Conservation (phyloP, 2,329 filamentous ascomycete genomes). For the Dothidotthia symphoricarpi region DNA sequence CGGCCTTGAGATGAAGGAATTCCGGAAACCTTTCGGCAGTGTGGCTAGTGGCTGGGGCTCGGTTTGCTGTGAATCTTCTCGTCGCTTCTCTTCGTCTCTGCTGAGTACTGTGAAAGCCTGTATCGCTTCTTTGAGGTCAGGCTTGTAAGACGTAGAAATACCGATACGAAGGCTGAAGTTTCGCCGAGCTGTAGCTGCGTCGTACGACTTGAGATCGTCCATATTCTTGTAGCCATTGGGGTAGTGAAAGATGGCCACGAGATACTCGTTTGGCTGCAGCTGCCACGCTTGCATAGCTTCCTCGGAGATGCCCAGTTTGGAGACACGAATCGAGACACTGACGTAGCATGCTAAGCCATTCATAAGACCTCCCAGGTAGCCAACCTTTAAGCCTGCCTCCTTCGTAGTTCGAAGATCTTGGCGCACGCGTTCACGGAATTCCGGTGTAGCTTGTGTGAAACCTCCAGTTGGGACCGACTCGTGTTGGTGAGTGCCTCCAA, state of each 20-base stretch:
- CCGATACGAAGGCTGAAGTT: slow-evolving; percentile 65
- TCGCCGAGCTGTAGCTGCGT: slow-evolving; percentile 37
- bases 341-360: slow-evolving; percentile 54
- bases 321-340: slow-evolving; percentile 66
- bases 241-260: slow-evolving; percentile 71
- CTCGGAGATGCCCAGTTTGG: slow-evolving; percentile 69
- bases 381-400: slow-evolving; percentile 67
- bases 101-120: slow-evolving; percentile 50
- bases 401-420: slow-evolving; percentile 62
- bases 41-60: slow-evolving; percentile 16
- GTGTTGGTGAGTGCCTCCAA: slow-evolving; percentile 6
- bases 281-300: slow-evolving; percentile 78
- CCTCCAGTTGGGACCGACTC: slow-evolving; percentile 1
- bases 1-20: slow-evolving; percentile 69
- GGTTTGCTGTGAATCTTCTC: slow-evolving; percentile 19
- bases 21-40: slow-evolving; percentile 45
- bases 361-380: slow-evolving; percentile 56
- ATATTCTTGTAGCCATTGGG: slow-evolving; percentile 60
- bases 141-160: slow-evolving; percentile 70
- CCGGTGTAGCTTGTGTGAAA: slow-evolving; percentile 23
- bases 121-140: slow-evolving; percentile 56
- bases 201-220: slow-evolving; percentile 52
- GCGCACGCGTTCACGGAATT: slow-evolving; percentile 48
- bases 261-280: slow-evolving; percentile 63
- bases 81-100: slow-evolving; percentile 32